Conservation (phyloP, 176 grass and related monocot species). For the Ensete ventricosum region DNA sequence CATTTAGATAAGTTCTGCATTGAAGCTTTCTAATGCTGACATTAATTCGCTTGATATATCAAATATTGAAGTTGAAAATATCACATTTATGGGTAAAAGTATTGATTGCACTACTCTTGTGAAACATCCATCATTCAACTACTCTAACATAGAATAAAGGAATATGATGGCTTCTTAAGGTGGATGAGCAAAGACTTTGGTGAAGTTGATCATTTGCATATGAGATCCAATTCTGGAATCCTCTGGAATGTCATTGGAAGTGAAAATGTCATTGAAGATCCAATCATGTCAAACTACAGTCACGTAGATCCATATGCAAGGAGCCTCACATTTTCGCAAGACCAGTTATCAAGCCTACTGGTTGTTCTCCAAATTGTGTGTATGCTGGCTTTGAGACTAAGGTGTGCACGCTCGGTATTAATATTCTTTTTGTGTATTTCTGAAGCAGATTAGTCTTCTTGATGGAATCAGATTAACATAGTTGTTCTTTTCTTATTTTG, state of each 20-base stretch:
- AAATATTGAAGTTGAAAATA: conserved; percentile 32
- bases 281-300: conserved; percentile 45
- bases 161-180: conserved; percentile 79
- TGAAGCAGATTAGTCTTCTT: neutral
- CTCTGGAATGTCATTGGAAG: conserved; percentile 56
- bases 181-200: conserved; percentile 80
- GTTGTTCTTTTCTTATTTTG: conserved; percentile 14
- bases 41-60: conserved; percentile 24
- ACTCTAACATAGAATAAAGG: conserved; percentile 67
- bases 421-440: neutral
- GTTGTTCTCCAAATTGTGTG: conserved; percentile 76
- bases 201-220: conserved; percentile 62
- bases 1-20: too few species aligned
- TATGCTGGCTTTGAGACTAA: conserved; percentile 37
- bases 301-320: conserved; percentile 53
- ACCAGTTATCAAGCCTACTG: conserved; percentile 92
- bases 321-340: conserved; percentile 72
- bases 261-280: conserved; percentile 46
- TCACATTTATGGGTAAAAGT: conserved; percentile 31
- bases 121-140: conserved; percentile 55
- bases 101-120: conserved; percentile 32
- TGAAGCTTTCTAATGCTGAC: conserved; percentile 34
- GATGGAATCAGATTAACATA: neutral
- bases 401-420: conserved; percentile 17
- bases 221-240: conserved; percentile 60